Percentiles rank a stretch among this genome's conserved stretches.
Evolutionary conservation across 148 eudicot species (phyloP).

Genomic region (Selenicereus undatus): DNA sequence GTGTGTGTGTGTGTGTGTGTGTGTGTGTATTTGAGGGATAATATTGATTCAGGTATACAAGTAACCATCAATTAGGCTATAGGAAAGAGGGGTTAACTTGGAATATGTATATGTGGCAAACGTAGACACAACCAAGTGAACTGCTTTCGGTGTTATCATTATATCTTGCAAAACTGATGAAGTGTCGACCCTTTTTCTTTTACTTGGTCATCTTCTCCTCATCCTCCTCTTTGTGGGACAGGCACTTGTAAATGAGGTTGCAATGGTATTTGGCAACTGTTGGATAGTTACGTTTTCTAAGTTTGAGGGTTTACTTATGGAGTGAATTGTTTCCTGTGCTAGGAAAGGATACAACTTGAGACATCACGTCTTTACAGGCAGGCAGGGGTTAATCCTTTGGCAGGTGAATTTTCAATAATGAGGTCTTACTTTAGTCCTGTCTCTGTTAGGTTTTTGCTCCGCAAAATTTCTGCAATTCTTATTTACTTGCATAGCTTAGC

Average conservation of each 20-base stretch:
- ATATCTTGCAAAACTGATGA: background rate
- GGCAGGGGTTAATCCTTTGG: conserved; percentile 98
- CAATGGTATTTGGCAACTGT: background rate
- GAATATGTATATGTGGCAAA: background rate
- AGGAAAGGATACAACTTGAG: conserved; percentile 98
- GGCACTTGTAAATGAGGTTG: background rate
- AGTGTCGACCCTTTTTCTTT: background rate
- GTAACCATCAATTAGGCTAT: background rate
- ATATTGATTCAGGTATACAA: background rate
- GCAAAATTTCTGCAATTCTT: background rate
- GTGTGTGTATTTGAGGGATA: background rate
- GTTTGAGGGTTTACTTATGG: background rate
- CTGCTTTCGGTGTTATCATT: background rate
- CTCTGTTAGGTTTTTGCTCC: background rate
- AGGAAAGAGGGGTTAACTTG: background rate
- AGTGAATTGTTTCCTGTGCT: conserved; percentile 21
- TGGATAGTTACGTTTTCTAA: background rate
- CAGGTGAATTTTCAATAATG: conserved; percentile 48
- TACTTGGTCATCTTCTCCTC: background rate
- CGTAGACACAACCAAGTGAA: background rate
- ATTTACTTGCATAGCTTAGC: background rate
- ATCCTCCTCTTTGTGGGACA: background rate
- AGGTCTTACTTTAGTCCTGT: background rate
- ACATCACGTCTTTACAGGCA: conserved; percentile 88
- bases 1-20: too few relatives aligned